Conservation (phyloP, 1,284 basidiomycete species). For the Ustilago curta region DNA sequence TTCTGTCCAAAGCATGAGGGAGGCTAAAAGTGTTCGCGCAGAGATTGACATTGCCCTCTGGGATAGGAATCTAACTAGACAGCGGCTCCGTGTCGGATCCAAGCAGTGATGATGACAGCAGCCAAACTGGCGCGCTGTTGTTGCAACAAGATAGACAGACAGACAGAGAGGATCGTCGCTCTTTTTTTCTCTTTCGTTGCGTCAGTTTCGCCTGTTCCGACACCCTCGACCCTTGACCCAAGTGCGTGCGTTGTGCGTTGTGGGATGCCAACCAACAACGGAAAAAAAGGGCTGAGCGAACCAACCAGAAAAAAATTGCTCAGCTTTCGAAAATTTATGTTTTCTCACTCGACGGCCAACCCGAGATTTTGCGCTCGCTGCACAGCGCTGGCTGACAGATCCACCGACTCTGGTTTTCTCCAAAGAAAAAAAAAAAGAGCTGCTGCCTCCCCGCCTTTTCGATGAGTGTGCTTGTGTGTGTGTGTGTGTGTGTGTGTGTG, state of each 20-base stretch:
- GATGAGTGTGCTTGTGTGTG: too few relatives aligned
- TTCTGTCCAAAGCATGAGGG: not conserved
- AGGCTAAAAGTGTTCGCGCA: not conserved
- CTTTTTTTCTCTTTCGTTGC: too few relatives aligned
- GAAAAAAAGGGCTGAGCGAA: not conserved
- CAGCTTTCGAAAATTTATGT: not conserved
- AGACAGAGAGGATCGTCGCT: too few relatives aligned
- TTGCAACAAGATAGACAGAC: too few relatives aligned
- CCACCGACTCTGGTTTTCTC: not conserved
- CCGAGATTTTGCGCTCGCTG: slow-evolving; percentile 4
- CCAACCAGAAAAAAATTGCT: not conserved
- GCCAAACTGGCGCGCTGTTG: too few relatives aligned
- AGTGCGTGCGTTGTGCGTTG: not conserved
- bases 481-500: too few relatives aligned
- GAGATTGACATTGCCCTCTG: not conserved
- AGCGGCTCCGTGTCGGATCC: too few relatives aligned
- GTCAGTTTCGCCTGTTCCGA: slow-evolving; percentile 14
- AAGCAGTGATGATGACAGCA: too few relatives aligned
- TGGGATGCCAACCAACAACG: too few relatives aligned
- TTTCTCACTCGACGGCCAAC: not conserved
- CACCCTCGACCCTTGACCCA: slow-evolving; percentile 26
- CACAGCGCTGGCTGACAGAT: not conserved
- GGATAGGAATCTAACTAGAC: not conserved
- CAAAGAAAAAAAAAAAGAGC: too few relatives aligned
- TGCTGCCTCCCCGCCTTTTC: not conserved